Evolutionary conservation across 805 yeast genomes (phyloP).

Genomic region (Kazachstania africana): DNA sequence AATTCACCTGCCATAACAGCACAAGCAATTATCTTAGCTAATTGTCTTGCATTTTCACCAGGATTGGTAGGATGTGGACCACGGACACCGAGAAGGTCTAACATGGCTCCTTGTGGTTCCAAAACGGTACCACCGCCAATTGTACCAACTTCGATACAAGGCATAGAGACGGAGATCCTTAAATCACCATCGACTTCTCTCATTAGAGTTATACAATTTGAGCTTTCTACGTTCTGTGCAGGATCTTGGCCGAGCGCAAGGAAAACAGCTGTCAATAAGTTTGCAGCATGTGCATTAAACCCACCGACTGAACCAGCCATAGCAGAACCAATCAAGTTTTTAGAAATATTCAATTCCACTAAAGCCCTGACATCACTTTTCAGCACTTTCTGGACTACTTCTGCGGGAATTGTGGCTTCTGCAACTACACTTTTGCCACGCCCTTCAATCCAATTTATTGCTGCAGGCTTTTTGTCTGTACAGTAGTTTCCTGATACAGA

Average conservation of each 20-base stretch:
- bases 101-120: slow-evolving; percentile 95
- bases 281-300: slow-evolving; percentile 96
- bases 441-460: slow-evolving; percentile 98
- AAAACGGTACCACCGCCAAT: slow-evolving; percentile 98
- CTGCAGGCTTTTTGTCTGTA: slow-evolving; percentile 95
- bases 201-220: slow-evolving; percentile 95
- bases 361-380: slow-evolving; percentile 88
- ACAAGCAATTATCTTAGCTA: slow-evolving; percentile 86
- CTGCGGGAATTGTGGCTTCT: slow-evolving; percentile 80
- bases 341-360: slow-evolving; percentile 78
- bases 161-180: slow-evolving; percentile 95
- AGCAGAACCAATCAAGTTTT: slow-evolving; percentile 91
- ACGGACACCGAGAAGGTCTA: slow-evolving; percentile 84
- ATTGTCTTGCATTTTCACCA: slow-evolving; percentile 87
- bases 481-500: slow-evolving; percentile 96
- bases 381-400: slow-evolving; percentile 66
- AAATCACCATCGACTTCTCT: slow-evolving; percentile 72
- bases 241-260: slow-evolving; percentile 98
- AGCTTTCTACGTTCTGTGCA: slow-evolving; percentile 97
- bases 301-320: slow-evolving; percentile 99
- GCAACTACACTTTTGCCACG: slow-evolving; percentile 98
- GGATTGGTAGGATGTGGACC: slow-evolving; percentile 94
- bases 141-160: slow-evolving; percentile 96
- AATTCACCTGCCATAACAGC: slow-evolving; percentile 94
- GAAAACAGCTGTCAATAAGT: slow-evolving; percentile 85